A percentile compares a stretch with the other conserved stretches of the same genome.
Evolutionary conservation across 2,329 filamentous ascomycete species (phyloP).

Genomic region (Pseudonectria buxi): DNA sequence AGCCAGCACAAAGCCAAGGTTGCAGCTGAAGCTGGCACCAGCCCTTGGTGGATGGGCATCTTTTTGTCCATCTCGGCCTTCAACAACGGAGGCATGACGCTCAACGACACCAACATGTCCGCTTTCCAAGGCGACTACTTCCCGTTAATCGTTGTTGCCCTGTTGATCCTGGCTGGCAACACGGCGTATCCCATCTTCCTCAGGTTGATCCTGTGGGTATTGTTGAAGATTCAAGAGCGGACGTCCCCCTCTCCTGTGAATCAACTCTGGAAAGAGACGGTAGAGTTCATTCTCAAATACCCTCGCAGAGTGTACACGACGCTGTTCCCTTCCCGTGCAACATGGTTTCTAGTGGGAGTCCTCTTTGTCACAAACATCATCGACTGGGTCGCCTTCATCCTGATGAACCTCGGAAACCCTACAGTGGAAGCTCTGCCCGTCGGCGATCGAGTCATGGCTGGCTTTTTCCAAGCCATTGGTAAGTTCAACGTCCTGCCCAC

Average conservation of each 20-base stretch:
- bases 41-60: conserved; percentile 62
- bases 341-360: conserved; percentile 60
- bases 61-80: conserved; percentile 64
- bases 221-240: conserved; percentile 34
- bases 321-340: conserved; percentile 56
- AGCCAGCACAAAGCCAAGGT: conserved; percentile 41
- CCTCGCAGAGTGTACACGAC: conserved; percentile 55
- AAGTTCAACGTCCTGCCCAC: conserved; percentile 15
- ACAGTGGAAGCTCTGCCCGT: conserved; percentile 44
- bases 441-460: conserved; percentile 52
- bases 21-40: conserved; percentile 48
- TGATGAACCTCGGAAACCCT: conserved; percentile 57
- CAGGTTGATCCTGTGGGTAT: conserved; percentile 50
- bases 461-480: conserved; percentile 57
- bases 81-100: conserved; percentile 64
- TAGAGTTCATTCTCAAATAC: conserved; percentile 49
- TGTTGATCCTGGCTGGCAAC: conserved; percentile 57
- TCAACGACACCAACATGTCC: conserved; percentile 60
- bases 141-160: conserved; percentile 45
- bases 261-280: conserved; percentile 39
- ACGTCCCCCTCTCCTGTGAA: conserved; percentile 32
- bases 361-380: conserved; percentile 53
- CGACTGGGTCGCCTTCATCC: conserved; percentile 60
- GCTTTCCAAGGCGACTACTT: conserved; percentile 50
- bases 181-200: conserved; percentile 60